phyloP scores from a whole-genome alignment of 2,329 filamentous ascomycete species.

The Beauveria scarabaeidicola region DNA sequence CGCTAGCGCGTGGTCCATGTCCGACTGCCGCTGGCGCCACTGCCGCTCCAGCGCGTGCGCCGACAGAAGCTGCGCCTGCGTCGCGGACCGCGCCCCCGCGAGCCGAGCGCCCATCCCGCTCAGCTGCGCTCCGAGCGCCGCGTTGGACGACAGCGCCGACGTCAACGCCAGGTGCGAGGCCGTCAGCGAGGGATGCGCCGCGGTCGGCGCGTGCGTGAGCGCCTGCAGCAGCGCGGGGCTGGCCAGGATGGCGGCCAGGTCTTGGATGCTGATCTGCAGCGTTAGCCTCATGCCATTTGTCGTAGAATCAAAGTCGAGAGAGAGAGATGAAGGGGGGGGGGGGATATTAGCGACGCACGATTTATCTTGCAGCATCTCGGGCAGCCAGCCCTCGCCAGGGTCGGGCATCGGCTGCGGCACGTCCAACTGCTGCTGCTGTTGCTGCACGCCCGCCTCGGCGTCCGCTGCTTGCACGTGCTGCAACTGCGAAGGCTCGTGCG shows the following conservation, averaged over 20 bases:
- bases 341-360: slow-evolving; percentile 45
- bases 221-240: slow-evolving; percentile 60
- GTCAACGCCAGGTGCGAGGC: slow-evolving; percentile 57
- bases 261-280: slow-evolving; percentile 52
- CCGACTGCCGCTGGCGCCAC: slow-evolving; percentile 79
- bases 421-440: slow-evolving; percentile 15
- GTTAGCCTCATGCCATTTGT: background rate
- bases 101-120: slow-evolving; percentile 50
- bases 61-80: slow-evolving; percentile 73
- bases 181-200: slow-evolving; percentile 63
- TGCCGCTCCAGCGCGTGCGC: slow-evolving; percentile 84
- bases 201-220: slow-evolving; percentile 58
- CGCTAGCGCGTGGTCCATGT: slow-evolving; percentile 77
- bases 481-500: slow-evolving; percentile 10
- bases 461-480: slow-evolving; percentile 14
- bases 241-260: slow-evolving; percentile 63
- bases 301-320: too few relatives aligned
- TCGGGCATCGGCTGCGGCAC: slow-evolving; percentile 38
- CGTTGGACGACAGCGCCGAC: slow-evolving; percentile 60
- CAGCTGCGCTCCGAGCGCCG: slow-evolving; percentile 58
- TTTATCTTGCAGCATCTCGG: slow-evolving; percentile 68
- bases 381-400: slow-evolving; percentile 69
- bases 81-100: slow-evolving; percentile 54
- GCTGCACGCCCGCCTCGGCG: slow-evolving; percentile 17
- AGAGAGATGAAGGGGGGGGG: background rate